A percentile compares a stretch with the other conserved stretches of the same genome.
Evolutionary conservation across 306 rosid species (phyloP).

Genomic region (Canavalia gladiata): DNA sequence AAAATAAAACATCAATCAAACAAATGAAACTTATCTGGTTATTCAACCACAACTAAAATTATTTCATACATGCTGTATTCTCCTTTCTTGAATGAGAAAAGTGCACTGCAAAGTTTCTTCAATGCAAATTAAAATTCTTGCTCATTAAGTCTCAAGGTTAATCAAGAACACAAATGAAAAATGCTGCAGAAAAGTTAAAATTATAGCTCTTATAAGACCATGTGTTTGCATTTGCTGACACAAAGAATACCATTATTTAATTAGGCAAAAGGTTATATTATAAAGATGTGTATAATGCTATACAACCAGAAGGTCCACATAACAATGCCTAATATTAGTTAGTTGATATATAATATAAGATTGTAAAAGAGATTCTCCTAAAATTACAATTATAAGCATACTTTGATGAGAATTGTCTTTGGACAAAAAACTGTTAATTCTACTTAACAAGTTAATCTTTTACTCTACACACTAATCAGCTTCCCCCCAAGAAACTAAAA

Average conservation of each 20-base stretch:
- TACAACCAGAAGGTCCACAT: neutral
- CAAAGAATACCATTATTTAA: constrained; percentile 17
- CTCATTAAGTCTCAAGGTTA: neutral
- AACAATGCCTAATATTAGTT: neutral
- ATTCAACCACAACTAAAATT: constrained; percentile 5
- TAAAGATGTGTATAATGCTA: neutral
- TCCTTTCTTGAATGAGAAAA: constrained; percentile 28
- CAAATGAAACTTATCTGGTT: constrained; percentile 13
- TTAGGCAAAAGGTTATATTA: constrained; percentile 31
- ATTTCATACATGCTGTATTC: constrained; percentile 2
- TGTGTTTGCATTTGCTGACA: constrained; percentile 13
- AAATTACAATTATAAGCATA: neutral
- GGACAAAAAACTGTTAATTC: neutral
- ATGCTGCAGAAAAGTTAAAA: constrained; percentile 1
- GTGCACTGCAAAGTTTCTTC: constrained; percentile 1
- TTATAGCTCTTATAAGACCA: constrained; percentile 20
- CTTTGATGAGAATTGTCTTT: neutral
- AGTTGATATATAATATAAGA: constrained; percentile 1
- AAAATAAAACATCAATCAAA: constrained; percentile 19
- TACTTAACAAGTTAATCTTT: neutral
- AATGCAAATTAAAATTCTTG: constrained; percentile 18
- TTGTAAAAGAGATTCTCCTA: neutral
- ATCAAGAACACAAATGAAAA: constrained; percentile 29
- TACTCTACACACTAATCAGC: neutral
- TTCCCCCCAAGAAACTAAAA: neutral